These are phyloP conservation scores for Nasturtium officinale DNA, from an alignment of 345 rosid genomes.

Conservation along the genomic window DNA sequence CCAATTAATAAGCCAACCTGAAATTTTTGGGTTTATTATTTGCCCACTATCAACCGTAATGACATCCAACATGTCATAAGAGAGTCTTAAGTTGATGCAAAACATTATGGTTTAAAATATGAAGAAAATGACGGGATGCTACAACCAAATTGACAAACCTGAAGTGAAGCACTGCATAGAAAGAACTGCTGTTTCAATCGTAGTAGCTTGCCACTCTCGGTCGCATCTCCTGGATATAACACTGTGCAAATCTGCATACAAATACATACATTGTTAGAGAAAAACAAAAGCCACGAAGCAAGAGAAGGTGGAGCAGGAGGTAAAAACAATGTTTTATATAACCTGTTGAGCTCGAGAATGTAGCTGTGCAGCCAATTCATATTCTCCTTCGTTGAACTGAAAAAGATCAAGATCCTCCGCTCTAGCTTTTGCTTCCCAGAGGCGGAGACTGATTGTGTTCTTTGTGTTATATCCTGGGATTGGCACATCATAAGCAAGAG, in stretches of 20 bases:
- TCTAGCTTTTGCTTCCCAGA: constrained; percentile 94
- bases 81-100: constrained; percentile 6
- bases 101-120: constrained; percentile 2
- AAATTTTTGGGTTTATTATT: background rate
- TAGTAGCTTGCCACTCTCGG: constrained; percentile 92
- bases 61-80: constrained; percentile 5
- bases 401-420: constrained; percentile 78
- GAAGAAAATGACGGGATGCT: constrained; percentile 28
- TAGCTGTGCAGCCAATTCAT: constrained; percentile 84
- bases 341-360: constrained; percentile 89
- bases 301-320: constrained; percentile 15
- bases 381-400: constrained; percentile 93
- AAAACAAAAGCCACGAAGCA: constrained; percentile 7
- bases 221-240: constrained; percentile 96
- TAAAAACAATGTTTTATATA: constrained; percentile 16
- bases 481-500: constrained; percentile 94
- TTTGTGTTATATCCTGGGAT: constrained; percentile 93
- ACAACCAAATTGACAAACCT: constrained; percentile 55
- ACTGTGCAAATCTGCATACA: constrained; percentile 84
- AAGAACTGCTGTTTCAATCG: constrained; percentile 95
- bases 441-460: constrained; percentile 95
- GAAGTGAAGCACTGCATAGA: constrained; percentile 98
- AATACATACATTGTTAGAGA: constrained; percentile 11
- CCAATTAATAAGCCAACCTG: background rate
- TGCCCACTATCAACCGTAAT: background rate